Conservation (phyloP, 768 basidiomycete genomes). For the Leccinum longicurvipes region DNA sequence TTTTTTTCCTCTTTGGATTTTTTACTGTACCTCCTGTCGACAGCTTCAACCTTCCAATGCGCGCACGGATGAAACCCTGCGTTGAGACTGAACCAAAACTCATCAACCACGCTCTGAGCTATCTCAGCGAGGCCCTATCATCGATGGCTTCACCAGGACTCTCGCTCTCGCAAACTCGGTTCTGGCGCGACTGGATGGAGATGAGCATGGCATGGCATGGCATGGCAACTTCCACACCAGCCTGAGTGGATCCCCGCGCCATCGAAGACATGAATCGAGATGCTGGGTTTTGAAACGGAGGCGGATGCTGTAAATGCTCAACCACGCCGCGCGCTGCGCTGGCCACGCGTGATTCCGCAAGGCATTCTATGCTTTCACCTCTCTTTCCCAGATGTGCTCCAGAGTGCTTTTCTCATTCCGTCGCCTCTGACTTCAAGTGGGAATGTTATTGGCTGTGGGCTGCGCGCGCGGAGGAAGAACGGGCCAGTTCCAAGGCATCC, state of each 20-base stretch:
- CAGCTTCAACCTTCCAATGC: neutral
- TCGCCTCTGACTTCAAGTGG: neutral
- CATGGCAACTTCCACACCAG: too few relatives aligned
- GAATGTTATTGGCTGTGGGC: conserved; percentile 10
- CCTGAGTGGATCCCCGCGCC: too few relatives aligned
- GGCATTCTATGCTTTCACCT: conserved; percentile 17
- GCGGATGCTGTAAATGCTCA: neutral
- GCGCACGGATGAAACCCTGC: conserved; percentile 11
- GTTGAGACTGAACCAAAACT: too few relatives aligned
- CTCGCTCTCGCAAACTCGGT: conserved; percentile 21
- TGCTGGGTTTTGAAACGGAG: conserved; percentile 12
- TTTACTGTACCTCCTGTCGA: neutral
- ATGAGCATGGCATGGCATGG: too few relatives aligned
- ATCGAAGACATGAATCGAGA: conserved; percentile 20
- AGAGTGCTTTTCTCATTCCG: neutral
- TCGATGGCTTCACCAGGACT: conserved; percentile 11
- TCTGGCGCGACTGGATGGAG: conserved; percentile 29
- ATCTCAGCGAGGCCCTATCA: neutral
- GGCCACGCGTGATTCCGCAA: conserved; percentile 11
- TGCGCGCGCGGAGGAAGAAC: neutral
- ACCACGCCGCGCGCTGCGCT: conserved; percentile 1
- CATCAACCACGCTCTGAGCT: too few relatives aligned
- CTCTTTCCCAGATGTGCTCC: conserved; percentile 11
- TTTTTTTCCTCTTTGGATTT: neutral
- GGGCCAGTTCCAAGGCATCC: neutral